Evolutionary conservation across 768 basidiomycete species (phyloP).

Genomic region (Agaricus subrufescens): DNA sequence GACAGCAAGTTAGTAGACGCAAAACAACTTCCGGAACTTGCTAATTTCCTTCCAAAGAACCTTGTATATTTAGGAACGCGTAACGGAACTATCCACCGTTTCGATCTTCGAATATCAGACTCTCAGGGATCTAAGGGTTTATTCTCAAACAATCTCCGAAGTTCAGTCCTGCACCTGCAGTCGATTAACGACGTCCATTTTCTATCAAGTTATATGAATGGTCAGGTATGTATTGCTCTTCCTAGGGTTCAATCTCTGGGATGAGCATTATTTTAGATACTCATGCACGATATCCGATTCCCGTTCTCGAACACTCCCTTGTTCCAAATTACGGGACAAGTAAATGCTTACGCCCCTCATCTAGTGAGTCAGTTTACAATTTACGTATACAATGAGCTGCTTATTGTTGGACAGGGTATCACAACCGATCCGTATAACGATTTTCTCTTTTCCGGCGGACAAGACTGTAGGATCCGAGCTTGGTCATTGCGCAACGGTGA

Average conservation of each 20-base stretch:
- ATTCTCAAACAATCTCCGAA: constrained; percentile 25
- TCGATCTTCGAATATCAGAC: constrained; percentile 46
- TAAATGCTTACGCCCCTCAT: constrained; percentile 46
- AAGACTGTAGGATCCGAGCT: constrained; percentile 57
- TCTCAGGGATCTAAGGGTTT: constrained; percentile 32
- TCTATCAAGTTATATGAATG: constrained; percentile 54
- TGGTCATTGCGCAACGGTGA: constrained; percentile 65
- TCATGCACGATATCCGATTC: constrained; percentile 61
- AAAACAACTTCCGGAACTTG: background rate
- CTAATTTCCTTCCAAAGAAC: constrained; percentile 27
- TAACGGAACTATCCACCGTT: constrained; percentile 53
- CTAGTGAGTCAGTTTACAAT: constrained; percentile 36
- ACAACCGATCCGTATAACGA: constrained; percentile 50
- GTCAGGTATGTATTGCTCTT: constrained; percentile 34
- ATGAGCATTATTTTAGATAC: constrained; percentile 35
- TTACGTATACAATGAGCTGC: background rate
- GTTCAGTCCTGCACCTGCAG: constrained; percentile 52
- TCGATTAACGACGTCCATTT: constrained; percentile 47
- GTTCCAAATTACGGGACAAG: constrained; percentile 47
- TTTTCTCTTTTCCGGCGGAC: constrained; percentile 65
- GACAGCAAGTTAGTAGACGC: constrained; percentile 36
- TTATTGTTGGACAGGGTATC: constrained; percentile 44
- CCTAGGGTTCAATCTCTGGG: background rate
- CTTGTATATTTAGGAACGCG: constrained; percentile 53
- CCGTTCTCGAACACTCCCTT: constrained; percentile 31